Percentiles rank a stretch among this genome's conserved stretches.
These are phyloP conservation scores for Nitzschia inconspicua DNA, from an alignment of 108 stramenopile genomes.

Conservation along the genomic window DNA sequence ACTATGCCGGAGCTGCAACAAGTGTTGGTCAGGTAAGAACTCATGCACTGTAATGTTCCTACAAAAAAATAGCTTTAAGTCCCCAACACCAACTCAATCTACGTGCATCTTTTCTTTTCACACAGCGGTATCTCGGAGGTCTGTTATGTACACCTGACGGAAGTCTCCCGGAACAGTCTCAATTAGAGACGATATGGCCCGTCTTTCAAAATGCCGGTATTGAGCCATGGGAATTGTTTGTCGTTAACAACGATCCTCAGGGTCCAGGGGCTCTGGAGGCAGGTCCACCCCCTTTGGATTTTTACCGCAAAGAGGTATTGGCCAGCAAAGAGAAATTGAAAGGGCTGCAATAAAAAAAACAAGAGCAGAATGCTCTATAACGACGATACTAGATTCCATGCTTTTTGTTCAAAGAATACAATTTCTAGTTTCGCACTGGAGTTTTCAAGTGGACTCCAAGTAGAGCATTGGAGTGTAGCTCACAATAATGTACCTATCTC, in stretches of 20 bases:
- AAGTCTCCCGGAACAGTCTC: slow-evolving; percentile 42
- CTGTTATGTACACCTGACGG: slow-evolving; percentile 91
- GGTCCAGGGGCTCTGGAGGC: slow-evolving; percentile 50
- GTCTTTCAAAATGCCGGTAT: slow-evolving; percentile 71
- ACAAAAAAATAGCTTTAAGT: background rate
- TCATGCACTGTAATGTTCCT: background rate
- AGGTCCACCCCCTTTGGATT: slow-evolving; percentile 74
- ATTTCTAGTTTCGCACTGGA: no score
- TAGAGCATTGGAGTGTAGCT: no score
- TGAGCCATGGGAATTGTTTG: slow-evolving; percentile 88
- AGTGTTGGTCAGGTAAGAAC: slow-evolving; percentile 85
- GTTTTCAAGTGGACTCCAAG: no score
- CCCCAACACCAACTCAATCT: background rate
- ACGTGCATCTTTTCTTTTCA: background rate
- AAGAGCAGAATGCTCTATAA: no score
- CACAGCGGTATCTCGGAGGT: slow-evolving; percentile 86
- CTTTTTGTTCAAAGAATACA: no score
- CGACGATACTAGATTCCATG: no score
- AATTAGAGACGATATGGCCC: slow-evolving; percentile 1
- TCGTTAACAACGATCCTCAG: slow-evolving; percentile 51
- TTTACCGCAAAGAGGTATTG: slow-evolving; percentile 52
- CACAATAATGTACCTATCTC: no score
- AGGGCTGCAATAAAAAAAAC: no score
- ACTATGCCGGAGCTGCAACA: slow-evolving; percentile 92
- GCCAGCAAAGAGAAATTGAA: slow-evolving; percentile 9